Conservation (phyloP, 202 grass and related monocot species). For the Schoenoplectus triqueter region DNA sequence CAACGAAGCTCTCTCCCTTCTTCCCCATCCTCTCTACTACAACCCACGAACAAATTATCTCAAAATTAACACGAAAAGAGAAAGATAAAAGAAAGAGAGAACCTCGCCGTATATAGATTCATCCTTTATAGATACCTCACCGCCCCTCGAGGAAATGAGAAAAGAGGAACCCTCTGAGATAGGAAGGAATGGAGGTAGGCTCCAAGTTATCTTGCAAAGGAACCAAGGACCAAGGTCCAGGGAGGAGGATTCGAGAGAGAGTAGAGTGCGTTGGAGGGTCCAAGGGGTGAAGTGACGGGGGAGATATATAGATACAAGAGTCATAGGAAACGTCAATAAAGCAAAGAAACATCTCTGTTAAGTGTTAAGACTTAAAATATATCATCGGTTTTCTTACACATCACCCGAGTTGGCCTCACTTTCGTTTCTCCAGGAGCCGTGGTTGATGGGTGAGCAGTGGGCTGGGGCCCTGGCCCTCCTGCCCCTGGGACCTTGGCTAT, state of each 20-base stretch:
- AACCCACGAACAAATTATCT: neutral
- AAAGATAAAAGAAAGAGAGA: neutral
- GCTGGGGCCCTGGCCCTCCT: too few relatives aligned
- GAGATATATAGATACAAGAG: constrained; percentile 33
- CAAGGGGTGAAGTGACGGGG: constrained; percentile 32
- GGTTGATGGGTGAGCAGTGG: too few relatives aligned
- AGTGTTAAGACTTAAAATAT: neutral
- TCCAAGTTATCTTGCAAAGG: neutral
- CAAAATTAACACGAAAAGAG: neutral
- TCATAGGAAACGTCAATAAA: constrained; percentile 47
- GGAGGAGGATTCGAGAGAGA: neutral
- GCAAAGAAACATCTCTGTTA: constrained; percentile 25
- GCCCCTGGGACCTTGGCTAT: too few relatives aligned
- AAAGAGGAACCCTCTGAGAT: neutral
- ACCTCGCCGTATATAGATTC: neutral
- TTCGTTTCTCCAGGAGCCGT: neutral
- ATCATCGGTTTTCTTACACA: neutral
- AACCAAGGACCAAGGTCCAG: neutral
- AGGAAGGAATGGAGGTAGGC: neutral
- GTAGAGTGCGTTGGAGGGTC: constrained; percentile 15
- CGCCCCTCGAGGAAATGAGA: neutral
- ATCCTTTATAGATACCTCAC: neutral
- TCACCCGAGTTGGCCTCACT: neutral
- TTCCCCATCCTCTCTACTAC: neutral
- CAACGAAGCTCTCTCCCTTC: constrained; percentile 33